Conservation (phyloP, 768 basidiomycete genomes). For the Phlebiopsis gigantea region DNA sequence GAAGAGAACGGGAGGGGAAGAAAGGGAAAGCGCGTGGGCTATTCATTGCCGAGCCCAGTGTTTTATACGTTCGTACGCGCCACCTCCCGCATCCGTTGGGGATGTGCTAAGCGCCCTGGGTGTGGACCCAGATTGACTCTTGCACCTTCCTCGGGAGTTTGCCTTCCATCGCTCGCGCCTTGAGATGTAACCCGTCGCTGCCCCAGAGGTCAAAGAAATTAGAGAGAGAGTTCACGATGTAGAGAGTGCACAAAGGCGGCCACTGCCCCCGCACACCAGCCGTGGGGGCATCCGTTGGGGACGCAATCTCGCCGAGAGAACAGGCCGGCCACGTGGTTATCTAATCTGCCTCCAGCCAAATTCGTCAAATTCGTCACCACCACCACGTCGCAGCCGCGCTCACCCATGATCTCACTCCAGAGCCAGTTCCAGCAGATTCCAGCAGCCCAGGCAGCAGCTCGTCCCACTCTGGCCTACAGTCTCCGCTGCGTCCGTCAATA, state of each 20-base stretch:
- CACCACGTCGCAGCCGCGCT: neutral
- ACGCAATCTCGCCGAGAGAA: neutral
- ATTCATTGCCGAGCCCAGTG: neutral
- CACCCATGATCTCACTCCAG: neutral
- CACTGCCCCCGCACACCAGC: neutral
- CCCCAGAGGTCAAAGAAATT: neutral
- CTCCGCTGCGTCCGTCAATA: too few species aligned
- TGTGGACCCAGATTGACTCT: neutral
- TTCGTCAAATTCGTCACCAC: slow-evolving; percentile 2
- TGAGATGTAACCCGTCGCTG: neutral
- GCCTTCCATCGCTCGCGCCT: neutral
- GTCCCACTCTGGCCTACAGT: neutral
- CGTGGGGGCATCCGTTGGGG: slow-evolving; percentile 2
- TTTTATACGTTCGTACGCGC: slow-evolving; percentile 9
- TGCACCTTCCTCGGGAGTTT: too few species aligned
- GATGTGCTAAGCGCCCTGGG: neutral
- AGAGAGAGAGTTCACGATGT: neutral
- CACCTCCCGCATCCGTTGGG: slow-evolving; percentile 9
- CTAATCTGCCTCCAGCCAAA: neutral
- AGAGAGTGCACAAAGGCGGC: neutral
- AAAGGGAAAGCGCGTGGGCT: neutral
- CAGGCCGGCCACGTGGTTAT: slow-evolving; percentile 1
- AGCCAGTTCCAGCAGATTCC: too few species aligned
- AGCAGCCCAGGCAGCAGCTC: neutral
- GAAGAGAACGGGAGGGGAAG: slow-evolving; percentile 3